Evolutionary conservation across 768 basidiomycete species (phyloP), one percentile per base, ranked within the genome.

Genomic region (Phylloporus arenicola): DNA sequence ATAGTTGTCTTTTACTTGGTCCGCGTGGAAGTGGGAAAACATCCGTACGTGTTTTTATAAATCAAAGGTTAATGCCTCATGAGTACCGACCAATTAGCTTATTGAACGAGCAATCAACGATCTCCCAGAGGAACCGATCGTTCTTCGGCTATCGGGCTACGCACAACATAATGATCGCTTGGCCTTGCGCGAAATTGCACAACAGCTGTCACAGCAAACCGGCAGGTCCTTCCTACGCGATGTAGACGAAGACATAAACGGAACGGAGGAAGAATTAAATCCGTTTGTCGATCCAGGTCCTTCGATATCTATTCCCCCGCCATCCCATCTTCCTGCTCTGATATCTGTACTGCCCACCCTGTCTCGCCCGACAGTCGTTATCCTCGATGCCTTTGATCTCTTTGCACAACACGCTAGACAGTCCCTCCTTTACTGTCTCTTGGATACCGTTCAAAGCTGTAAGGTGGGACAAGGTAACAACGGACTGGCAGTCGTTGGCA

Each of bases 371-470:
- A 84, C 87, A 1, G 64, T 98, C 42, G 75, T 98, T 33, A 69
- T 97, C 37, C 76, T 98, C 1, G 96, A 99, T 58, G 85, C 85
- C 7, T 94, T 98, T 66, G 96, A 99, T 64, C 77, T 93, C 24
- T 99, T 98, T 66, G 85, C 92, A 3, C 77, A 84, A 14, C 93
- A 97, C 66, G 84, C 92, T 11, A 81, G 96, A 13, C 96, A 99
- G 63, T 84, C 91, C 2, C 71, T 99, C 20, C 78, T 99, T 6
- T 99, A 99, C 63, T 98, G 94, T 63, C 79, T 99, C 16, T 76
- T 99, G 43, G 96, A 99, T 61, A 93, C 92, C 1, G 94, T 82
- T 2, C 96, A 99, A 60, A 87, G 86, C 56, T 84, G 89, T 65
- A 76, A 84, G 51, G 77, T 82, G 3, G 76, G 76, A 16, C 67